These are phyloP conservation scores for Chromosphaera perkinsii DNA, from an alignment of 208 protist species.

Conservation along the genomic window DNA sequence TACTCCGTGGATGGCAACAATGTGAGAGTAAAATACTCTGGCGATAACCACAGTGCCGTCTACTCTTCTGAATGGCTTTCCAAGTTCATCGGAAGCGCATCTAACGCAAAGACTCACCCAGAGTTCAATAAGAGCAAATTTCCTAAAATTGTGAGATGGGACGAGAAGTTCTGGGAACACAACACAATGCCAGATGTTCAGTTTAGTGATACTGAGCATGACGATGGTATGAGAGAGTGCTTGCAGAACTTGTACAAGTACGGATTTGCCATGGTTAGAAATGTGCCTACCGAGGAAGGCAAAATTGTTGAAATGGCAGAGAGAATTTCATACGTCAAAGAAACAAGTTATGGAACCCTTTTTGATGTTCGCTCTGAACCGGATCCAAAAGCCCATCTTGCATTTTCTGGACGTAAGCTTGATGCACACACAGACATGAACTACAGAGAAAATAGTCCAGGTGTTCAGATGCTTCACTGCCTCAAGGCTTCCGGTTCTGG, in stretches of 20 bases:
- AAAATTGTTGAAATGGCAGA: not conserved
- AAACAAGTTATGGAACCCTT: constrained; percentile 3
- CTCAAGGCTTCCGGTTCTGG: not conserved
- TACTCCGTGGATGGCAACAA: not conserved
- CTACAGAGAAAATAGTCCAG: constrained; percentile 12
- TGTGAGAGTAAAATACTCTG: not conserved
- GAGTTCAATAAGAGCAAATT: not conserved
- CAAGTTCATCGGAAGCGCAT: not conserved
- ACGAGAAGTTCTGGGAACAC: not conserved
- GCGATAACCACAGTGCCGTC: not conserved
- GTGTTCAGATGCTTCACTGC: not conserved
- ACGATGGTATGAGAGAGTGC: not conserved
- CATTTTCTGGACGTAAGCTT: not conserved
- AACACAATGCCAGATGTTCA: not conserved
- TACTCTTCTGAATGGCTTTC: not conserved
- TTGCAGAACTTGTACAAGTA: not conserved
- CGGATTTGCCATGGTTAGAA: not conserved
- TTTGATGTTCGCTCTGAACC: constrained; percentile 12
- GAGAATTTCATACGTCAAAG: constrained; percentile 3
- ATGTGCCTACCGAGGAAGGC: not conserved
- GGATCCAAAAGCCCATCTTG: constrained; percentile 1
- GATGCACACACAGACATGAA: not conserved
- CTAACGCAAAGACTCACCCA: not conserved
- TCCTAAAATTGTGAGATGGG: not conserved
- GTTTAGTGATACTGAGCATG: not conserved